Conservation (phyloP, 2,329 filamentous ascomycete genomes). For the Fragosphaeria purpurea region DNA sequence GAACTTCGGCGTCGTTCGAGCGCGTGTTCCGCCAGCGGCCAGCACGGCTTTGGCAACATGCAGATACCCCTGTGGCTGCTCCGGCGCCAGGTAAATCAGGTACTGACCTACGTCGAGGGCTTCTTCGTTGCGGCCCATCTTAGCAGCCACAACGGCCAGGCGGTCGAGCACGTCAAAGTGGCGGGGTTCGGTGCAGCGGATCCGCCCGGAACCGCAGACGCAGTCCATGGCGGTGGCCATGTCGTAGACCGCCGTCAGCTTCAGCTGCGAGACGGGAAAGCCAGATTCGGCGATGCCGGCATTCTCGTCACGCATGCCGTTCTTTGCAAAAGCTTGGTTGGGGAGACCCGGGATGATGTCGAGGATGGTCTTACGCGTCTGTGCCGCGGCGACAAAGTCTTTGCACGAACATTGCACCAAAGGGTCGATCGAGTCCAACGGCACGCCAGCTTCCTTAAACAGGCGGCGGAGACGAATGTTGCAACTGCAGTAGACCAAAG, state of each 20-base stretch:
- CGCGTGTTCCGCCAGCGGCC: neutral
- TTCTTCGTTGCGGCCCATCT: neutral
- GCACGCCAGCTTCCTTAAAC: slow-evolving; percentile 4
- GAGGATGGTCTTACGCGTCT: neutral
- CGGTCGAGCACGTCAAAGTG: slow-evolving; percentile 8
- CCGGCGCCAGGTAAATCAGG: slow-evolving; percentile 9
- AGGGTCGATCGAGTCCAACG: slow-evolving; percentile 7
- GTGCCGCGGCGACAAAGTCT: slow-evolving; percentile 11
- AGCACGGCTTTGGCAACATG: slow-evolving; percentile 8
- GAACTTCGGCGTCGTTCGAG: neutral
- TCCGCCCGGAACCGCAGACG: slow-evolving; percentile 10
- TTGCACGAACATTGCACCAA: slow-evolving; percentile 11
- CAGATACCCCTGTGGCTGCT: slow-evolving; percentile 10
- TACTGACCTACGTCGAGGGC: slow-evolving; percentile 4
- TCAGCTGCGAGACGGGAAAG: slow-evolving; percentile 2
- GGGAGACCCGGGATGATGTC: too few relatives aligned
- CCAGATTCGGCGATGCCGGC: neutral
- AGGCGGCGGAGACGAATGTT: neutral
- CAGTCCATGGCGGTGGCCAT: slow-evolving; percentile 5
- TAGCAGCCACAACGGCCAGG: neutral
- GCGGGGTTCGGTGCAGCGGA: slow-evolving; percentile 3
- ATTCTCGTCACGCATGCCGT: too few relatives aligned
- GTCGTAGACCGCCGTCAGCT: slow-evolving; percentile 7
- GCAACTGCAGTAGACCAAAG: slow-evolving; percentile 9
- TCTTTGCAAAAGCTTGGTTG: too few relatives aligned